Evolutionary conservation across 2,329 filamentous ascomycete species (phyloP).

Genomic region (Acephala macrosclerotiorum): DNA sequence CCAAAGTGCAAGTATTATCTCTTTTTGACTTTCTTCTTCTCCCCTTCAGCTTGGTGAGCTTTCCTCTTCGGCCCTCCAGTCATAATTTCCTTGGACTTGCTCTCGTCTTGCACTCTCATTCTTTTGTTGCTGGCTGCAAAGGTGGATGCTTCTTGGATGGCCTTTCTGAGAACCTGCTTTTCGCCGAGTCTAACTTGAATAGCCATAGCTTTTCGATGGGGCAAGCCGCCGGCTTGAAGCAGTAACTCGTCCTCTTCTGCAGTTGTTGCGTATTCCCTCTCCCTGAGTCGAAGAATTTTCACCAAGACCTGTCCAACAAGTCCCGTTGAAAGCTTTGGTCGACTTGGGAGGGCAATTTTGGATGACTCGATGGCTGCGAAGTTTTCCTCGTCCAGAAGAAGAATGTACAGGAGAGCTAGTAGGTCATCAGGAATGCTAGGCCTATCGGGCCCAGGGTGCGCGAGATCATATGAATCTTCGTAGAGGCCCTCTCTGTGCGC

Average conservation of each 20-base stretch:
- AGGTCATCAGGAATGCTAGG: conserved; percentile 45
- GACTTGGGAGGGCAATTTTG: conserved; percentile 42
- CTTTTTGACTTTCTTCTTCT: conserved; percentile 31
- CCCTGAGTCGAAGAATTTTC: conserved; percentile 48
- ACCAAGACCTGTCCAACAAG: conserved; percentile 49
- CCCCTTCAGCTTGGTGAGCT: conserved; percentile 23
- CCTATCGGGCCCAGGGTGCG: conserved; percentile 37
- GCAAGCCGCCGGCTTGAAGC: conserved; percentile 44
- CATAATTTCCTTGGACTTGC: background rate
- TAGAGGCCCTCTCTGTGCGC: conserved; percentile 63
- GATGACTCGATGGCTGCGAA: conserved; percentile 47
- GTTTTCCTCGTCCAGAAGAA: conserved; percentile 49
- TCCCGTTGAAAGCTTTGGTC: conserved; percentile 52
- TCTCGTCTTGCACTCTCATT: conserved; percentile 43
- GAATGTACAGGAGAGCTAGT: conserved; percentile 50
- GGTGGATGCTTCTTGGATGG: conserved; percentile 48
- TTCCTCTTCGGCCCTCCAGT: conserved; percentile 32
- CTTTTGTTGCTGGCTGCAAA: conserved; percentile 42
- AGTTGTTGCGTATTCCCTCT: conserved; percentile 59
- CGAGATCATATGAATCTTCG: conserved; percentile 67
- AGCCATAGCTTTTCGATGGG: conserved; percentile 57
- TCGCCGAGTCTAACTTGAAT: conserved; percentile 69
- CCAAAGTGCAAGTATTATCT: background rate
- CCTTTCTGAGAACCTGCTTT: conserved; percentile 62
- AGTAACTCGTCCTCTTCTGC: conserved; percentile 57